Conservation (phyloP, 176 grass and related monocot species). For the Otatea glauca region DNA sequence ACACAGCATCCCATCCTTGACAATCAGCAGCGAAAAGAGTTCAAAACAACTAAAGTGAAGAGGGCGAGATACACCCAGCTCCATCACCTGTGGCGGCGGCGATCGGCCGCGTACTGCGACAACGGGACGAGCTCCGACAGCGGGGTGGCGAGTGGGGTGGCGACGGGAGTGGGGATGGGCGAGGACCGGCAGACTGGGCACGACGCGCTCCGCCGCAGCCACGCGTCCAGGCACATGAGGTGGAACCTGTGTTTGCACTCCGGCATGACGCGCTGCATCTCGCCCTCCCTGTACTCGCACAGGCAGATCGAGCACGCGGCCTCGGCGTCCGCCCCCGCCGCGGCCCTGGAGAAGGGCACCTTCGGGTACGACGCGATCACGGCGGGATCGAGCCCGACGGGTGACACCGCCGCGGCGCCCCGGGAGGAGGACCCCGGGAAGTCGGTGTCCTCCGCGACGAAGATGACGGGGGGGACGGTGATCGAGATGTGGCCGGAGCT, state of each 20-base stretch:
- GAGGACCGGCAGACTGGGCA: conserved; percentile 92
- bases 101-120: conserved; percentile 80
- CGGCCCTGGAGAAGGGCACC: conserved; percentile 65
- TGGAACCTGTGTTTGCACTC: conserved; percentile 96
- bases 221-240: conserved; percentile 86
- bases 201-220: conserved; percentile 82
- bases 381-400: conserved; percentile 70
- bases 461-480: conserved; percentile 78
- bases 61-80: background rate
- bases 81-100: conserved; percentile 70
- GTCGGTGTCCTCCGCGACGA: conserved; percentile 79
- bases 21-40: background rate
- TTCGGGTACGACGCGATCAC: conserved; percentile 80
- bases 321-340: conserved; percentile 50
- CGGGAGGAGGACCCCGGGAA: conserved; percentile 49
- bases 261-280: conserved; percentile 91
- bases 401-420: conserved; percentile 45
- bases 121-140: conserved; percentile 88
- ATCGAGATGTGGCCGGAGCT: conserved; percentile 62
- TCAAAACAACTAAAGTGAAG: background rate
- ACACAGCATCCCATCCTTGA: background rate
- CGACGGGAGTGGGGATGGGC: conserved; percentile 72
- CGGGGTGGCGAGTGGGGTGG: conserved; percentile 73
- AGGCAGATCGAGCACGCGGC: conserved; percentile 82
- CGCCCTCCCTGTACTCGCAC: conserved; percentile 85